Base-by-base conservation (phyloP, 1,284 basidiomycete species). In the Apiotrichum sp. region DNA sequence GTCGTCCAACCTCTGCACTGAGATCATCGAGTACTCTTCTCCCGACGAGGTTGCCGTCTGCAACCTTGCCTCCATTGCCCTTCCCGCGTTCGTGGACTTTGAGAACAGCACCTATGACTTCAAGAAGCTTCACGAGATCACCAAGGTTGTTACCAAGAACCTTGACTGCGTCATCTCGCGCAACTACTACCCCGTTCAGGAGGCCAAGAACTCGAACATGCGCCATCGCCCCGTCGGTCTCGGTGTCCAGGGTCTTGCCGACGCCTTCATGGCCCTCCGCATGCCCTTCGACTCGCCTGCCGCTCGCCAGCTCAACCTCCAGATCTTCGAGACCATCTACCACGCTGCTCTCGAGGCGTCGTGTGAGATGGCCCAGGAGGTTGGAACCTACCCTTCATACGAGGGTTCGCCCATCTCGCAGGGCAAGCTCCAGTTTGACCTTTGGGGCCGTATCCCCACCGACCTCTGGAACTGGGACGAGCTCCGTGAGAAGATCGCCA, bases 251-350 rank as follows among this genome's bases (percentile, higher is more conserved):
- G 96, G 96, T 77, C 86, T 99, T 46, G 96, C 96, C 13, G 96
- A 99, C 70, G 84, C 95, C 1, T 99, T 99, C 81, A 98, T 98
- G 93, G 88, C 89, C 47, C 83, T 99, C 41, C 89, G 88, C 62
- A 85, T 97, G 82, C 89, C 96, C 1, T 98, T 98, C 76, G 95
- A 98, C 69, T 93, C 90, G 9, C 82, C 82, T 22, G 87, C 86
- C 59, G 96, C 95, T 34, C 86, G 88, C 66, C 79, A 85, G 66
- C 85, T 99, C 65, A 98, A 99, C 79, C 81, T 88, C 62, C 85
- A 96, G 78, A 98, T 99, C 76, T 98, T 98, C 72, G 96, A 98
- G 82, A 99, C 96, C 32, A 98, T 99, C 74, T 99, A 98, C 76
- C 92, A 99, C 70, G 96, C 84, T 47, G 89, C 90, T 2, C 83